Evolutionary conservation across 208 protist species (phyloP).

Genomic region (Acanthamoeba lenticulata): DNA sequence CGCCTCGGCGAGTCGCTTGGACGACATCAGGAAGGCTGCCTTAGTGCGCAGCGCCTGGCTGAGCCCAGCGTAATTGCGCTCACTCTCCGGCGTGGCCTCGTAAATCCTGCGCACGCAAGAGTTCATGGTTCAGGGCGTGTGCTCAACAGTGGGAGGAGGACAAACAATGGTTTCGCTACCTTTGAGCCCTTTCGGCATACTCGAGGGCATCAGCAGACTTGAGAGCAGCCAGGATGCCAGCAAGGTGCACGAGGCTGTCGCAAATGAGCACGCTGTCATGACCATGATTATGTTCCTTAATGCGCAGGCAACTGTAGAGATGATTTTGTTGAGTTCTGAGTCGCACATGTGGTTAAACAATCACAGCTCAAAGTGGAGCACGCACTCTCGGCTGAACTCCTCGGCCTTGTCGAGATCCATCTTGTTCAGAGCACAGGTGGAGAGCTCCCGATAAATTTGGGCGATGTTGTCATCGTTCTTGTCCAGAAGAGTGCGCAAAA

Average conservation of each 20-base stretch:
- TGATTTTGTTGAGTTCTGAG: no score
- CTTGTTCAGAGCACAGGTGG: slow-evolving; percentile 15
- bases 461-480: slow-evolving; percentile 45
- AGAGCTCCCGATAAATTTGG: background rate
- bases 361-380: background rate
- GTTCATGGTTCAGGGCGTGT: background rate
- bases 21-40: slow-evolving; percentile 4
- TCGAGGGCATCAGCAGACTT: background rate
- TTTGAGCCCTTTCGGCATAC: background rate
- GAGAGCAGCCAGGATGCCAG: background rate
- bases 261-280: background rate
- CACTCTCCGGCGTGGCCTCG: background rate
- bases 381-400: background rate
- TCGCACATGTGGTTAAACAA: background rate
- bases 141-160: background rate
- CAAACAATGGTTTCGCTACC: background rate
- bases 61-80: background rate
- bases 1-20: background rate
- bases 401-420: slow-evolving; percentile 12
- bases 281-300: background rate
- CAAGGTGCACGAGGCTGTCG: background rate
- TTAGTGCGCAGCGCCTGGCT: slow-evolving; percentile 23
- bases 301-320: background rate
- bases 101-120: background rate
- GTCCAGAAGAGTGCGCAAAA: background rate